Evolutionary conservation across 1,284 basidiomycete species (phyloP), one percentile per base, ranked within the genome.

Genomic region (Salmacisia buchloeana): DNA sequence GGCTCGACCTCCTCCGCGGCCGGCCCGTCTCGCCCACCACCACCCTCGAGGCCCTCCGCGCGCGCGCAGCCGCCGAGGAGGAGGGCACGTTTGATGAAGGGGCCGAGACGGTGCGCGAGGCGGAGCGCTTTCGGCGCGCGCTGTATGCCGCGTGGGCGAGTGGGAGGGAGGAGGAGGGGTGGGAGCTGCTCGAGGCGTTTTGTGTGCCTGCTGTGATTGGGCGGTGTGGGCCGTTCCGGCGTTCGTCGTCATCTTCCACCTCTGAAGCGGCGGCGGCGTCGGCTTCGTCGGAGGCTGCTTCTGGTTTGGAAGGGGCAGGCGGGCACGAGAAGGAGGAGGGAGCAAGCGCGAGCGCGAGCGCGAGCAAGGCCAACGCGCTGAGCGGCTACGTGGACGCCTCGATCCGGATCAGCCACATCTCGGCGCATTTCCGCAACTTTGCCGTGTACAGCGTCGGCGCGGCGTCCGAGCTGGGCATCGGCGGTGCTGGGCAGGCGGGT

Each of bases 361-460:
- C 36, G 9, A 18, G 36, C 36, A 18, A 10, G 36, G 10, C 9
- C 10, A 9, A 38, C 36, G 18, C 18, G 10, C 12, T 57, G 35
- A 13, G 2, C 7, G 54, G 34, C 2, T 39, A 39, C 15, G 35
- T 39, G 25, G 56, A 58, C 25, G 34, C 34, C 2, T 39, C 33
- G 41, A n/a, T 63, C 74, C 43, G 78, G 59, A 79, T 81, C 68
- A 69, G 70, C 29, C 79, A 94, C 88, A 86, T 94, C 62, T 87
- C 91, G n/a, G 92, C 89, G 2, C 88, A 91, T 70, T 93, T 88
- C 81, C 71, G 83, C 58, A 87, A 86, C 27, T 90, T 94, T 77
- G 86, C 88, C 52, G 89, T 87, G 0, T 94, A 92, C 21, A 81
- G 83, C 46, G 38, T 54, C 21, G 10, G 12, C 36, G 35, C 52